Evolutionary conservation across 192 early-diverging fungal genomes (phyloP), one percentile per base, ranked within the genome.

Genomic region (Thamnidium elegans): DNA sequence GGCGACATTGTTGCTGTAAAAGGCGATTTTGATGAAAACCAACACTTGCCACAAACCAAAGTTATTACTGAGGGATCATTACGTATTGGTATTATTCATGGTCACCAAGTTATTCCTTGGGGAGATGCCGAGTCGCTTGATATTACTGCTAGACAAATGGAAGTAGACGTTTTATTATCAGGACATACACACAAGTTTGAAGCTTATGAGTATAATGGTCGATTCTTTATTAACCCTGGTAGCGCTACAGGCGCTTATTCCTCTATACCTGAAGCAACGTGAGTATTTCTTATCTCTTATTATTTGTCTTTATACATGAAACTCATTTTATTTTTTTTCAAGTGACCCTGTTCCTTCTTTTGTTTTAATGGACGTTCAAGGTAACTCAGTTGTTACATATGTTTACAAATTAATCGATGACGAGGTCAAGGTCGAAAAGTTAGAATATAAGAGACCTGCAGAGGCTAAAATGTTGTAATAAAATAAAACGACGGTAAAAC

Each of bases 171-270:
- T 19, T 64, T 99, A 43, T 79, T 99, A 6, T 83, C 84, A 2
- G 95, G 95, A 6, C 87, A 93, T 48, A 94, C 93, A 3, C 94
- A 98, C 74, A 73, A 83, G 47, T 97, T 98, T 56, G 90, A 94
- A 67, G 93, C 93, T 26, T 94, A 87, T 77, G 96, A 98, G 74
- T 76, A 87, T 58, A 91, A 98, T 34, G 94, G 94, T 13, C 79
- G 90, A 69, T 94, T 95, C 64, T 99, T 92, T 73, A 84, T 97
- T 32, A 94, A 97, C 71, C 96, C 96, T 1, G 96, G 96, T n/a
- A 92, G 88, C 36, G 92, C 94, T 14, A 99, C 96, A 0, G 96
- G 95, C 23, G 92, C 91, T 1, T 95, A 85, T 63, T 62, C 65
- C 34, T 52, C 62, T 54, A 46, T 54, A 45, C 63, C 66, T 48